Base-by-base conservation (phyloP, 2,329 filamentous ascomycete genomes). In the Aspergillus pseudoterreus region DNA sequence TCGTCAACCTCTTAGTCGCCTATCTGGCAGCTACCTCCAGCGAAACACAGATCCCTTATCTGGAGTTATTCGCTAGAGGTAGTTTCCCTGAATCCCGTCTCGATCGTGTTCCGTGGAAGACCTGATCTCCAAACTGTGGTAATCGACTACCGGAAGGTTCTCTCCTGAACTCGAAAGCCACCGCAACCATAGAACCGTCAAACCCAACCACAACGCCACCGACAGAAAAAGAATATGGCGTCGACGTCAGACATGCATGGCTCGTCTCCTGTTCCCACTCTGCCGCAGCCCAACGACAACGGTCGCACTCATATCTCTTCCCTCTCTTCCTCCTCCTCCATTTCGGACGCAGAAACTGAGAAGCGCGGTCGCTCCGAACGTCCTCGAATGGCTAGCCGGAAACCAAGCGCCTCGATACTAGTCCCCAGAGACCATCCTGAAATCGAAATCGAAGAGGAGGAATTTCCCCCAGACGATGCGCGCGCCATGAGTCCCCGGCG, bases 401-500 rank as follows among this genome's bases (percentile, higher is more conserved):
- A 90, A 72, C 88, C 86, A 61, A 92, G 88, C 67, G 88, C 88
- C 51, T 90, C 90, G 44, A 86, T 94, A 58, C 88, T 92, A 57
- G 87, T 95, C 36, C 86, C 87, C 33, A 83, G 89, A 60, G 88
- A 92, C 65, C 87, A 82, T 63, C 83, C 82, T 17, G 83, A 86
- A 53, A 83, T 90, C 54, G 87, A 89, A 58, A 82, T 88, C 33
- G 75, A 86, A 55, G 85, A 90, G 57, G 82, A 87, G 56, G 81
- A 89, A 57, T 88, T 91, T 61, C 90, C 91, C 22, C 87, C 91
- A 21, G 88, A 90, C 68, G 92, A 96, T 70, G 92, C 94, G 55
- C 80, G 92, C 64, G 88, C 90, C 55, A 97, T 99, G 92, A 96
- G 92, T 69, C 92, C 92, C 2, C 80, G 92, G 61, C 79, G 92